Conservation (phyloP, 2,329 filamentous ascomycete species). For the Aspergillus flavus region DNA sequence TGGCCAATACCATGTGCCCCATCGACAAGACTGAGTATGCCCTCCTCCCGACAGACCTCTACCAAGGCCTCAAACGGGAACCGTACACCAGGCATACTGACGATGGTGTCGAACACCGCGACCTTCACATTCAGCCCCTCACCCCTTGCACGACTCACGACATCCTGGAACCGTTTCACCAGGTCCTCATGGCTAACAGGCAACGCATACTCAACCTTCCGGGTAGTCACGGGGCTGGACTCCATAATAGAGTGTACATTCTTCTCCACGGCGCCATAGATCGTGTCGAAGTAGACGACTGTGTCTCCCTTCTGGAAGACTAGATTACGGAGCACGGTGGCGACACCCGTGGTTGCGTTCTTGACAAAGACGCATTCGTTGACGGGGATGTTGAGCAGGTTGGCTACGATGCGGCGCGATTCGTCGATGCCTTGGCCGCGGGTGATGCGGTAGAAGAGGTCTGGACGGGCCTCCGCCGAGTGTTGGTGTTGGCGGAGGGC, state of each 20-base stretch:
- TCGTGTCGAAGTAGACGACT: conserved; percentile 73
- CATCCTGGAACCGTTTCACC: conserved; percentile 60
- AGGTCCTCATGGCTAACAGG: conserved; percentile 72
- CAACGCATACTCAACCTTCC: conserved; percentile 65
- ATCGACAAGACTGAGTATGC: conserved; percentile 75
- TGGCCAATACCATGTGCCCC: conserved; percentile 85
- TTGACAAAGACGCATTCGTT: conserved; percentile 74
- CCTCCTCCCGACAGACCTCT: conserved; percentile 64
- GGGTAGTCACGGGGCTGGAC: conserved; percentile 53
- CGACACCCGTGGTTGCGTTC: conserved; percentile 73
- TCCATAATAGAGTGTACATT: conserved; percentile 74
- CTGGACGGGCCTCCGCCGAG: conserved; percentile 67
- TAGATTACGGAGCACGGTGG: conserved; percentile 78
- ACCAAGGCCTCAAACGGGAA: conserved; percentile 76
- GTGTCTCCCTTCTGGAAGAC: conserved; percentile 70
- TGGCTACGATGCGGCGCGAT: conserved; percentile 65
- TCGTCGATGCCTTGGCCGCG: conserved; percentile 65
- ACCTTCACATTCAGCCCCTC: conserved; percentile 66
- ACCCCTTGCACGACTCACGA: conserved; percentile 57
- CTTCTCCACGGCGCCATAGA: conserved; percentile 78
- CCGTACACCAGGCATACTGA: conserved; percentile 74
- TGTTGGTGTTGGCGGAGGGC: conserved; percentile 68
- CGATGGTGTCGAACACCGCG: conserved; percentile 78
- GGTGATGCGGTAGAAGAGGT: conserved; percentile 73
- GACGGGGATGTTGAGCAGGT: conserved; percentile 65